phyloP scores from a whole-genome alignment of 2,329 filamentous ascomycete genomes.

The Aschersonia sp. region DNA sequence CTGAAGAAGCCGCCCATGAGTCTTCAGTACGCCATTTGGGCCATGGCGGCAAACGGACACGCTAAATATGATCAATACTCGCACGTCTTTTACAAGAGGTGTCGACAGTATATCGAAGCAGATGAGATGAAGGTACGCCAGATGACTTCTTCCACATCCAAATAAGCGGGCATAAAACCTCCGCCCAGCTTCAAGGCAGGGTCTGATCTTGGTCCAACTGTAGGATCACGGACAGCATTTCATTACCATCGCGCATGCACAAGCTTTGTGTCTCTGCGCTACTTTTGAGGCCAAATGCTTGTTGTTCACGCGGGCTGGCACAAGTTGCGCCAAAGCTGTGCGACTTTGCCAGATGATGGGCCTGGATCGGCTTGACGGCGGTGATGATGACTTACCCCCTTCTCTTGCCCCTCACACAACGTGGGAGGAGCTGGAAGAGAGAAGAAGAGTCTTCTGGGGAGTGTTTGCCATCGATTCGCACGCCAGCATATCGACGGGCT shows the following conservation, averaged over 20 bases:
- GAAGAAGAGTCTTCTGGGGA: slow-evolving; percentile 76
- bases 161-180: no score
- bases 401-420: slow-evolving; percentile 59
- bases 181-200: not conserved
- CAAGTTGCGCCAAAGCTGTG: slow-evolving; percentile 59
- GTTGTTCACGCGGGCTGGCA: slow-evolving; percentile 73
- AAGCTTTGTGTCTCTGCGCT: slow-evolving; percentile 63
- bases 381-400: slow-evolving; percentile 53
- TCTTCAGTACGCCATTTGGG: slow-evolving; percentile 79
- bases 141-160: no score
- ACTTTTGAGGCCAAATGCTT: slow-evolving; percentile 75
- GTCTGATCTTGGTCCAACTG: not conserved
- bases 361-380: slow-evolving; percentile 60
- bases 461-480: slow-evolving; percentile 74
- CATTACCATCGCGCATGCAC: slow-evolving; percentile 65
- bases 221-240: slow-evolving; percentile 65
- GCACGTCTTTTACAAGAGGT: slow-evolving; percentile 66
- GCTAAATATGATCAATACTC: slow-evolving; percentile 60
- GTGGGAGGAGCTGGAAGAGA: slow-evolving; percentile 66
- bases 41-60: slow-evolving; percentile 56
- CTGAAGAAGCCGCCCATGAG: slow-evolving; percentile 69
- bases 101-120: slow-evolving; percentile 68
- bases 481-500: slow-evolving; percentile 77
- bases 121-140: slow-evolving; percentile 61
- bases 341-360: slow-evolving; percentile 75